These are phyloP conservation scores for Xylariaceae sp. DNA, from an alignment of 2,329 filamentous ascomycete genomes.

Conservation along the genomic window DNA sequence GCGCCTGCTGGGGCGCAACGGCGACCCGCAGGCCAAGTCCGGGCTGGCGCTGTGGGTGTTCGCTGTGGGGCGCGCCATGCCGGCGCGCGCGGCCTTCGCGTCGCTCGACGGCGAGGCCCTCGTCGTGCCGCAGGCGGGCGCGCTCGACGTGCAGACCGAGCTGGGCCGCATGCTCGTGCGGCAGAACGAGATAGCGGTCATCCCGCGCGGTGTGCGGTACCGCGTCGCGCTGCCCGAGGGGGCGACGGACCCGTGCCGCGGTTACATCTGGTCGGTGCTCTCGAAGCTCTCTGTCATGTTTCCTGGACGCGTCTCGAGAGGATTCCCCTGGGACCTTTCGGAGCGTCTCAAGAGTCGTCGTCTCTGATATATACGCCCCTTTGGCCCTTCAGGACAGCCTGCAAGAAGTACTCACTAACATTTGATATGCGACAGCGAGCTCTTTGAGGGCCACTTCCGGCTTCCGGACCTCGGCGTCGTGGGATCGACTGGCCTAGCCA, in stretches of 20 bases:
- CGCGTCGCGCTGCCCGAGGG: conserved; percentile 58
- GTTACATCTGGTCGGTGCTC: conserved; percentile 74
- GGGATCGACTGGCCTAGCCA: conserved; percentile 67
- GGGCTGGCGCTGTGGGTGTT: conserved; percentile 78
- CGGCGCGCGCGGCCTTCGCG: conserved; percentile 67
- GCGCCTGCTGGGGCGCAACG: conserved; percentile 68
- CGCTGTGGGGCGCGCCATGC: conserved; percentile 72
- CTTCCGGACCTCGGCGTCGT: conserved; percentile 68
- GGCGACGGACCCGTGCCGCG: conserved; percentile 50
- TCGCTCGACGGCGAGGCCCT: conserved; percentile 75
- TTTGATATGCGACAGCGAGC: too few relatives aligned
- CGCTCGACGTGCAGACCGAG: conserved; percentile 70
- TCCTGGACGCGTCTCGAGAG: too few relatives aligned
- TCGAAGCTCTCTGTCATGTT: too few relatives aligned
- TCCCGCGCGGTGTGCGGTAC: conserved; percentile 68
- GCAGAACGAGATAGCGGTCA: conserved; percentile 69
- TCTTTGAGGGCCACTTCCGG: conserved; percentile 64
- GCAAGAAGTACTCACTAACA: too few relatives aligned
- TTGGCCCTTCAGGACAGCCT: too few relatives aligned
- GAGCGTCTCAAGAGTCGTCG: too few relatives aligned
- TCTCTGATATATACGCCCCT: too few relatives aligned
- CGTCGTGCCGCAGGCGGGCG: conserved; percentile 67
- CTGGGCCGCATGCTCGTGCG: conserved; percentile 67
- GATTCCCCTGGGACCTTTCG: too few relatives aligned
- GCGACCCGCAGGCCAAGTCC: conserved; percentile 70